A percentile compares a stretch with the other conserved stretches of the same genome.
Conservation (phyloP, 139 green algal species). For the Limnomonas spitsbergensis region DNA sequence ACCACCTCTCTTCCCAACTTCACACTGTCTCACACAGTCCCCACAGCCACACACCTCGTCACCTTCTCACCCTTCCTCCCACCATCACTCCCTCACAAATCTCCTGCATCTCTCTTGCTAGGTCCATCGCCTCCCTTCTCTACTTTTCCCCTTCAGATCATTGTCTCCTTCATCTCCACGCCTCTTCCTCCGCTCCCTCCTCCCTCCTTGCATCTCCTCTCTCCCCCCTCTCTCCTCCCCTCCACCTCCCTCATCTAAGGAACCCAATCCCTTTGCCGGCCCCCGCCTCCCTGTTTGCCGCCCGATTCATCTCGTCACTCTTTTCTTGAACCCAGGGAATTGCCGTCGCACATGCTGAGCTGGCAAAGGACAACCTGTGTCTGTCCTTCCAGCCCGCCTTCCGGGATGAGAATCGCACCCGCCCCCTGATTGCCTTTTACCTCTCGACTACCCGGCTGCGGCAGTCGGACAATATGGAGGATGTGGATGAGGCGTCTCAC, state of each 20-base stretch:
- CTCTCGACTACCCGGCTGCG: constrained; percentile 13
- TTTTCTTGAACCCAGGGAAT: constrained; percentile 51
- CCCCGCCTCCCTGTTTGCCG: too few species aligned
- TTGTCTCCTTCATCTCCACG: neutral
- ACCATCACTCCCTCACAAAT: neutral
- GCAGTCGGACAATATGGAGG: neutral
- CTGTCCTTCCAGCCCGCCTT: constrained; percentile 67
- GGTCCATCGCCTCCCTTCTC: neutral
- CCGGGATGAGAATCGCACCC: constrained; percentile 46
- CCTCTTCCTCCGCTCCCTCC: neutral
- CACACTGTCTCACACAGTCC: neutral
- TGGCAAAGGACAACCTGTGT: constrained; percentile 33
- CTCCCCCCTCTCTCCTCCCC: too few species aligned
- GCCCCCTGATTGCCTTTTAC: constrained; percentile 60
- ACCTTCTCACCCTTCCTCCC: neutral
- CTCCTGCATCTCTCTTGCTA: neutral
- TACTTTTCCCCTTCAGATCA: neutral
- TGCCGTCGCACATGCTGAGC: constrained; percentile 33
- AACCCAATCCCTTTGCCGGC: too few species aligned
- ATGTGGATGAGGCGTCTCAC: neutral
- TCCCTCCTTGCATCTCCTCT: too few species aligned
- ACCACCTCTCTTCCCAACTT: neutral
- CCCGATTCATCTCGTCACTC: constrained; percentile 56
- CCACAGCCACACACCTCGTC: neutral
- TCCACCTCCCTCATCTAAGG: too few species aligned